Percentiles rank a stretch among this genome's conserved stretches.
Conservation (phyloP, 345 rosid genomes). For the Pseudoturritis turrita region DNA sequence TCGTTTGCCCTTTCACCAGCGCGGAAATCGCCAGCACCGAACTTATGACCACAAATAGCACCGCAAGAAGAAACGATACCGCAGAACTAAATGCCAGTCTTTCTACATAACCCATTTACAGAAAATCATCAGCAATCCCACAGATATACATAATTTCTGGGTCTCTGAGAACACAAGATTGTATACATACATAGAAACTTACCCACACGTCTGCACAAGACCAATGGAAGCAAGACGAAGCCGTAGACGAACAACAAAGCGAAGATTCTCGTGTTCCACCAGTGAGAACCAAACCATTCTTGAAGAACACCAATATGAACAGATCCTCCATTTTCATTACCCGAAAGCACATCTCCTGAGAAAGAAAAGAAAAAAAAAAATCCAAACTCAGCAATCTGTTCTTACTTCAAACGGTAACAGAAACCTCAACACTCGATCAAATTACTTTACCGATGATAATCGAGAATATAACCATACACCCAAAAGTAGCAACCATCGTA, state of each 20-base stretch:
- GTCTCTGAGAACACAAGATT: neutral
- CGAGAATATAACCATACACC: slow-evolving; percentile 59
- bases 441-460: slow-evolving; percentile 66
- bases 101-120: slow-evolving; percentile 1
- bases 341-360: slow-evolving; percentile 82
- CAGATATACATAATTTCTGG: neutral
- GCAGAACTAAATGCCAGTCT: slow-evolving; percentile 27
- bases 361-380: neutral
- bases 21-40: slow-evolving; percentile 59
- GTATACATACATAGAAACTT: slow-evolving; percentile 1
- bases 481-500: slow-evolving; percentile 72
- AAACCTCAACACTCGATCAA: neutral
- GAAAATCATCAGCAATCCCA: slow-evolving; percentile 1
- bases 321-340: slow-evolving; percentile 50
- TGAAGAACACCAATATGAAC: slow-evolving; percentile 71
- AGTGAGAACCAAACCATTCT: slow-evolving; percentile 80
- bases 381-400: neutral
- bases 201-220: slow-evolving; percentile 65
- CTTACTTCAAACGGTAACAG: neutral
- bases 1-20: slow-evolving; percentile 51
- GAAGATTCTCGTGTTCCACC: slow-evolving; percentile 79
- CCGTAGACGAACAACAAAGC: slow-evolving; percentile 45
- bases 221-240: slow-evolving; percentile 73
- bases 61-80: slow-evolving; percentile 43
- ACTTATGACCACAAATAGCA: slow-evolving; percentile 67